These are phyloP conservation scores for Rhodotorula kratochvilovae DNA, from an alignment of 768 basidiomycete species.

Conservation along the genomic window DNA sequence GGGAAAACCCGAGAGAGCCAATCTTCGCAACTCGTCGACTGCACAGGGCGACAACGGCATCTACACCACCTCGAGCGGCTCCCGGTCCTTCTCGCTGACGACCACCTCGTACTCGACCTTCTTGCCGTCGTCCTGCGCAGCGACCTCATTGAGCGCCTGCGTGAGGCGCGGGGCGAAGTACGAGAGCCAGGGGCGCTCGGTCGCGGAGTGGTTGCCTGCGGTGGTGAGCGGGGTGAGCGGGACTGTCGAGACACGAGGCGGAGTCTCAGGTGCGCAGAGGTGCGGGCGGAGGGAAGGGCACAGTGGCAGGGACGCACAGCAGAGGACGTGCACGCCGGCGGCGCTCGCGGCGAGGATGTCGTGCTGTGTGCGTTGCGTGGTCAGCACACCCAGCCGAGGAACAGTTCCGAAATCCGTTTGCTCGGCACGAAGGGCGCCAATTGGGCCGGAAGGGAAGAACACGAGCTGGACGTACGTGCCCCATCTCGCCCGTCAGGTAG, in stretches of 20 bases:
- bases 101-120: conserved; percentile 54
- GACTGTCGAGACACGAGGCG: background rate
- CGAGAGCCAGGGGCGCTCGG: conserved; percentile 82
- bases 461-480: conserved; percentile 57
- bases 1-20: too few relatives aligned
- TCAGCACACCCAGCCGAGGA: background rate
- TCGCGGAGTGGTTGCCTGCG: conserved; percentile 66
- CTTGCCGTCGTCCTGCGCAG: conserved; percentile 32
- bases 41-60: background rate
- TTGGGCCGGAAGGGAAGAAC: conserved; percentile 4
- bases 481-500: conserved; percentile 89
- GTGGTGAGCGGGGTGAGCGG: too few relatives aligned
- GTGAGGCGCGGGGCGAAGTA: conserved; percentile 37
- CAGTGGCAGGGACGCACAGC: conserved; percentile 46
- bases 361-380: conserved; percentile 56
- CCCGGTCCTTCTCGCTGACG: conserved; percentile 66
- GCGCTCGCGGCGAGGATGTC: conserved; percentile 78
- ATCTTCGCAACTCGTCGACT: background rate
- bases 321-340: conserved; percentile 68
- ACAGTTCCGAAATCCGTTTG: too few relatives aligned
- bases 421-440: too few relatives aligned
- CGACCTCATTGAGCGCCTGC: conserved; percentile 40
- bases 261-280: too few relatives aligned
- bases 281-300: background rate
- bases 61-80: conserved; percentile 65